Conservation (phyloP, 129 eudicot species). For the Logfia minima region DNA sequence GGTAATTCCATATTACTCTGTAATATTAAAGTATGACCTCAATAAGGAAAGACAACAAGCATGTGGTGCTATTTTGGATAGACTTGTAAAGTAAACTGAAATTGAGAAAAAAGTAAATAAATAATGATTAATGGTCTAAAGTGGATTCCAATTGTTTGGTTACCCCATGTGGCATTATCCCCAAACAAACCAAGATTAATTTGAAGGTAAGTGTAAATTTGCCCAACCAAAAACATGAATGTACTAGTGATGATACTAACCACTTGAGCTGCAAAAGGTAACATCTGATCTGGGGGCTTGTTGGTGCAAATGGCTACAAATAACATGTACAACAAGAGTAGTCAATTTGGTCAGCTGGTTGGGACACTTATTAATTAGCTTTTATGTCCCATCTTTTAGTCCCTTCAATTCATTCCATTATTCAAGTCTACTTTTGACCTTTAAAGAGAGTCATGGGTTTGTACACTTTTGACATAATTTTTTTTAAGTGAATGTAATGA, state of each 20-base stretch:
- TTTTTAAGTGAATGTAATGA: too few relatives aligned
- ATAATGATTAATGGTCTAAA: neutral
- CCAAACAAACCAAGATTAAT: conserved; percentile 1
- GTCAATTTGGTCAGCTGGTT: conserved; percentile 30
- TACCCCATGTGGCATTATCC: conserved; percentile 8
- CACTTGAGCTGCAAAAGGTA: conserved; percentile 96
- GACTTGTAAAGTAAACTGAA: neutral
- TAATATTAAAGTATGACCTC: neutral
- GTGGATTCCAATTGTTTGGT: neutral
- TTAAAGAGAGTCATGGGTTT: too few relatives aligned
- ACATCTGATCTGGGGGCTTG: conserved; percentile 75
- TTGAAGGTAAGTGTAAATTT: conserved; percentile 20
- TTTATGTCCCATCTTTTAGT: conserved; percentile 27
- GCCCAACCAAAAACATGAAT: conserved; percentile 14
- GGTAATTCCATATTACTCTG: neutral
- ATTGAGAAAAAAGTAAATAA: neutral
- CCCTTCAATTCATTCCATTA: conserved; percentile 18
- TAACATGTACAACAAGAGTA: conserved; percentile 23
- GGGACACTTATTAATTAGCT: conserved; percentile 20
- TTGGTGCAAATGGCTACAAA: conserved; percentile 72
- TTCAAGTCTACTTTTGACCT: conserved; percentile 27
- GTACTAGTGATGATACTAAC: conserved; percentile 43
- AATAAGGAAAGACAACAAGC: neutral
- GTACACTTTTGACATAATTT: too few relatives aligned
- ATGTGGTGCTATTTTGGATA: neutral